These are phyloP conservation scores for Globisporangium paddicum DNA, from an alignment of 352 stramenopile species.

Conservation along the genomic window DNA sequence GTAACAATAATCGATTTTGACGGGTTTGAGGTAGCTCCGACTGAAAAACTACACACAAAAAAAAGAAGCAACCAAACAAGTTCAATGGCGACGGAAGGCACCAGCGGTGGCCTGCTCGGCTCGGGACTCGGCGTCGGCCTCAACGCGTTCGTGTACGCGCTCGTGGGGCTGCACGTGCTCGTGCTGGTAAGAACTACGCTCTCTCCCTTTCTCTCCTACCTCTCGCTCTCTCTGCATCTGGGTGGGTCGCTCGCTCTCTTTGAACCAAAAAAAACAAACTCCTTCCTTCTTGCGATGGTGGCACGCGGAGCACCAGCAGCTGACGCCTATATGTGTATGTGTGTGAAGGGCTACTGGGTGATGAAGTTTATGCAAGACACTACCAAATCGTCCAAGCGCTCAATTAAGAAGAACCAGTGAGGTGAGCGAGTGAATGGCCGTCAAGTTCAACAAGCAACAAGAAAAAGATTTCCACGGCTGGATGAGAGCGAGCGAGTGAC, in stretches of 20 bases:
- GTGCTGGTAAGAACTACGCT: constrained; percentile 42
- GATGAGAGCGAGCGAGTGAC: neutral
- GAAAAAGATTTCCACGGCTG: neutral
- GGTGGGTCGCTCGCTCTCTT: constrained; percentile 7
- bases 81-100: neutral
- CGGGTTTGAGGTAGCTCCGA: too few relatives aligned
- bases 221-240: constrained; percentile 11
- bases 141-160: constrained; percentile 60
- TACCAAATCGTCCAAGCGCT: constrained; percentile 23
- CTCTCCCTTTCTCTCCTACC: constrained; percentile 14
- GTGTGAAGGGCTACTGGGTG: constrained; percentile 57
- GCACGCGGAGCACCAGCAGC: neutral
- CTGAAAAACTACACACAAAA: neutral
- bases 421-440: too few relatives aligned
- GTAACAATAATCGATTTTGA: too few relatives aligned
- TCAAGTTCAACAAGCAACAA: neutral
- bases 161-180: constrained; percentile 69
- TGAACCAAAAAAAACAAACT: too few relatives aligned
- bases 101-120: constrained; percentile 22
- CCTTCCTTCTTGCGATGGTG: neutral
- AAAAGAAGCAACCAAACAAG: neutral
- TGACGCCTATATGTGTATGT: constrained; percentile 1
- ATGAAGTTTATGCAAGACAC: constrained; percentile 56
- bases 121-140: constrained; percentile 45
- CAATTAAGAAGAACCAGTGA: constrained; percentile 66